Conservation (phyloP, 345 rosid species). For the Alliaria petiolata region DNA sequence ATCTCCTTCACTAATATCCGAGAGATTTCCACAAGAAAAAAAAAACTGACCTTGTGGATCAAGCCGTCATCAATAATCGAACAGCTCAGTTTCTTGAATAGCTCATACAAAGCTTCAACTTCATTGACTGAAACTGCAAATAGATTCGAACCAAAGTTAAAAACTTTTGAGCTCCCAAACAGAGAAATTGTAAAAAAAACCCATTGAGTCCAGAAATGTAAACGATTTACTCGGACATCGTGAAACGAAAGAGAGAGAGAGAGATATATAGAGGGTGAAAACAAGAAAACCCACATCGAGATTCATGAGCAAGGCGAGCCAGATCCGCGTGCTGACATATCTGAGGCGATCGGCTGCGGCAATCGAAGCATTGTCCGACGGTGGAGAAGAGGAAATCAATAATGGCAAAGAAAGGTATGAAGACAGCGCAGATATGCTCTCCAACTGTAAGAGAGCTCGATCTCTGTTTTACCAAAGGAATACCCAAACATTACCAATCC, state of each 20-base stretch:
- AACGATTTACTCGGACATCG: no score
- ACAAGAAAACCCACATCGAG: conserved; percentile 43
- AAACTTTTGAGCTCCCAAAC: neutral
- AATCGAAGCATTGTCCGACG: conserved; percentile 48
- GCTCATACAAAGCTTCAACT: conserved; percentile 67
- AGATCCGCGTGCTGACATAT: conserved; percentile 32
- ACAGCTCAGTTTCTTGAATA: conserved; percentile 63
- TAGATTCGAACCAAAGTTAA: neutral
- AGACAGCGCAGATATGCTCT: conserved; percentile 61
- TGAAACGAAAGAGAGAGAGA: neutral
- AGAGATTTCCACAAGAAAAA: neutral
- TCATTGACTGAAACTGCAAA: conserved; percentile 65
- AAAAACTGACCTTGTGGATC: conserved; percentile 61
- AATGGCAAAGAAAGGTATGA: conserved; percentile 52
- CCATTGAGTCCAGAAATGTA: neutral
- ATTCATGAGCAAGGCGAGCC: conserved; percentile 53
- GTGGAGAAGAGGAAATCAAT: conserved; percentile 43
- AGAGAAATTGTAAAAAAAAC: neutral
- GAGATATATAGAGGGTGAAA: no score
- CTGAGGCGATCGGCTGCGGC: neutral
- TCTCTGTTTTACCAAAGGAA: conserved; percentile 30
- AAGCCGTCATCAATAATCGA: conserved; percentile 66
- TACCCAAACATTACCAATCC: neutral
- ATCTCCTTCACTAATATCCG: neutral
- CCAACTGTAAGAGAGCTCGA: conserved; percentile 56